Conservation (phyloP, 345 rosid species). For the Eucalyptus polybractea region DNA sequence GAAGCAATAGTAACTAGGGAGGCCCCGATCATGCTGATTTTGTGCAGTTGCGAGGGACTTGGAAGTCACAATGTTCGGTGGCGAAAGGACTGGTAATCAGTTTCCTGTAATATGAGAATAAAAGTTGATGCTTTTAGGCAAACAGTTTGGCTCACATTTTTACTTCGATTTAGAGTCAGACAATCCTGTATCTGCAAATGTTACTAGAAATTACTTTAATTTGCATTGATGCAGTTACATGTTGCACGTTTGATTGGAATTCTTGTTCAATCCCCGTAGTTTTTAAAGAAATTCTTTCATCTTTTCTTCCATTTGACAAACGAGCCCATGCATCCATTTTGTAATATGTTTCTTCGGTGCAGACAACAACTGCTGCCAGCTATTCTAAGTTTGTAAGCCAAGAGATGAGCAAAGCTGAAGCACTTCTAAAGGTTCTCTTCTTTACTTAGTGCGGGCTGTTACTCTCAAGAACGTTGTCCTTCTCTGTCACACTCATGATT, state of each 20-base stretch:
- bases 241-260: neutral
- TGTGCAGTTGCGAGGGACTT: neutral
- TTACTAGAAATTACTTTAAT: neutral
- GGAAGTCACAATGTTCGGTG: neutral
- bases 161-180: neutral
- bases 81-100: neutral
- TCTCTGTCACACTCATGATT: neutral
- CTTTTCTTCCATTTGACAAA: neutral
- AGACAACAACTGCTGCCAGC: constrained; percentile 80
- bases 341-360: neutral
- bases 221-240: neutral
- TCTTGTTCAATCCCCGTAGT: neutral
- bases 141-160: neutral
- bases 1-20: neutral
- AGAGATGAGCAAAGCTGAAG: constrained; percentile 99
- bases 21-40: neutral
- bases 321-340: neutral
- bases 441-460: neutral
- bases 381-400: constrained; percentile 93
- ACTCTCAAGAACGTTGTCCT: neutral
- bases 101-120: neutral
- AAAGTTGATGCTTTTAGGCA: neutral
- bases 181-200: neutral
- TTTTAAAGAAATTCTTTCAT: neutral
- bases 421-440: constrained; percentile 69